These are phyloP conservation scores for Patellaria atrata DNA, from an alignment of 495 filamentous ascomycete genomes.

Conservation along the genomic window DNA sequence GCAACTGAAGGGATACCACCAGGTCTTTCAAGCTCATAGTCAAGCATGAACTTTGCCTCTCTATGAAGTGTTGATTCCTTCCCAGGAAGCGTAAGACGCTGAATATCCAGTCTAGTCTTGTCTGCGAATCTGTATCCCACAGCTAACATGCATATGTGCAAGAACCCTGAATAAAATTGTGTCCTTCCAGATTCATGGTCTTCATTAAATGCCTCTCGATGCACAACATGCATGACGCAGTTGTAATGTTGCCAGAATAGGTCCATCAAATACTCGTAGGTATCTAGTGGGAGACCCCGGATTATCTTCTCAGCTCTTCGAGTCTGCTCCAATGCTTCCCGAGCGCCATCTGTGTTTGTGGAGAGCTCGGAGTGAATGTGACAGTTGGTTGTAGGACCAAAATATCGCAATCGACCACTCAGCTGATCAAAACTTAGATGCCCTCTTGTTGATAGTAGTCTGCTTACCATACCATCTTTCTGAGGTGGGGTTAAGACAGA, in stretches of 20 bases:
- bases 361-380: slow-evolving; percentile 22
- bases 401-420: slow-evolving; percentile 32
- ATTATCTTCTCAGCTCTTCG: slow-evolving; percentile 33
- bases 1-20: slow-evolving; percentile 37
- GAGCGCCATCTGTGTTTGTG: slow-evolving; percentile 6
- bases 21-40: slow-evolving; percentile 35
- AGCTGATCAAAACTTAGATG: slow-evolving; percentile 33
- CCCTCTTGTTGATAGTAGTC: slow-evolving; percentile 30
- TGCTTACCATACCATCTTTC: slow-evolving; percentile 30
- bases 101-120: slow-evolving; percentile 33
- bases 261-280: slow-evolving; percentile 37
- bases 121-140: slow-evolving; percentile 38
- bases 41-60: slow-evolving; percentile 39
- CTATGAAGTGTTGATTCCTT: slow-evolving; percentile 38
- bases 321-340: slow-evolving; percentile 25
- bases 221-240: slow-evolving; percentile 31
- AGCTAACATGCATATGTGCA: slow-evolving; percentile 39
- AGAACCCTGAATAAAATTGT: slow-evolving; percentile 35
- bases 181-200: slow-evolving; percentile 31
- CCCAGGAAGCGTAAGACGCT: slow-evolving; percentile 30
- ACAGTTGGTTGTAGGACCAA: slow-evolving; percentile 33
- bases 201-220: slow-evolving; percentile 35
- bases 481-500: slow-evolving; percentile 20
- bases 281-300: slow-evolving; percentile 27
- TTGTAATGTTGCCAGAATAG: slow-evolving; percentile 40